A percentile compares a stretch with the other conserved stretches of the same genome.
Conservation (phyloP, 2,329 filamentous ascomycete species). For the Dissoconium aciculare region DNA sequence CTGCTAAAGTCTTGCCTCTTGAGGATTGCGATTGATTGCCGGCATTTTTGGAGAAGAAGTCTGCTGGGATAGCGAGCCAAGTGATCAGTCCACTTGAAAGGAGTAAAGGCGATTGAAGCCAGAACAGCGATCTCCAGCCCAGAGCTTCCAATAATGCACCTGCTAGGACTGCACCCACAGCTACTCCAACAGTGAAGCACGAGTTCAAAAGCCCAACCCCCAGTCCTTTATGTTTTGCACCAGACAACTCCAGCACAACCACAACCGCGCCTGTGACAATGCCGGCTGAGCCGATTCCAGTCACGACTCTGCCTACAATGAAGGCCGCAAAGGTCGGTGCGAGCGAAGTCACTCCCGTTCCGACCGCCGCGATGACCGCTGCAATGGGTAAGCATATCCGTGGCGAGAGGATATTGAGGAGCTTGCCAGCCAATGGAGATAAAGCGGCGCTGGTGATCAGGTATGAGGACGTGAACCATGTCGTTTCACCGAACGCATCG, state of each 20-base stretch:
- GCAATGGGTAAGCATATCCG: slow-evolving; percentile 49
- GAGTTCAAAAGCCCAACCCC: slow-evolving; percentile 62
- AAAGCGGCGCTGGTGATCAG: slow-evolving; percentile 47
- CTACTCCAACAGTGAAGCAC: slow-evolving; percentile 55
- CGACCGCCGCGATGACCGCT: slow-evolving; percentile 43
- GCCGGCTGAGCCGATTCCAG: slow-evolving; percentile 55
- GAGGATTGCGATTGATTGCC: slow-evolving; percentile 10
- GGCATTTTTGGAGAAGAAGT: slow-evolving; percentile 22
- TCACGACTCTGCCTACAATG: slow-evolving; percentile 51
- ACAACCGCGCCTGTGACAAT: slow-evolving; percentile 61
- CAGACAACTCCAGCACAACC: slow-evolving; percentile 58
- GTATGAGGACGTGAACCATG: slow-evolving; percentile 71
- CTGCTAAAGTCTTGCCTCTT: slow-evolving; percentile 32
- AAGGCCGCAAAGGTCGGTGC: slow-evolving; percentile 48
- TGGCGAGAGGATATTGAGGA: slow-evolving; percentile 60
- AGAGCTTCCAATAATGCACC: slow-evolving; percentile 47
- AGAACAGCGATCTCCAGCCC: slow-evolving; percentile 65
- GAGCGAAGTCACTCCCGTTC: slow-evolving; percentile 48
- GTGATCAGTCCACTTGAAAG: slow-evolving; percentile 47
- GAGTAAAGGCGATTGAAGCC: slow-evolving; percentile 51
- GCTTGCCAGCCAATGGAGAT: slow-evolving; percentile 54
- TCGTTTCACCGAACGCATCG: slow-evolving; percentile 54
- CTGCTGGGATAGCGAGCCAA: slow-evolving; percentile 48
- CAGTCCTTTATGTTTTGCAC: slow-evolving; percentile 51
- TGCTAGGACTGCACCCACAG: slow-evolving; percentile 55